Evolutionary conservation across 805 yeast genomes (phyloP).

Genomic region (Starmerella apicola): DNA sequence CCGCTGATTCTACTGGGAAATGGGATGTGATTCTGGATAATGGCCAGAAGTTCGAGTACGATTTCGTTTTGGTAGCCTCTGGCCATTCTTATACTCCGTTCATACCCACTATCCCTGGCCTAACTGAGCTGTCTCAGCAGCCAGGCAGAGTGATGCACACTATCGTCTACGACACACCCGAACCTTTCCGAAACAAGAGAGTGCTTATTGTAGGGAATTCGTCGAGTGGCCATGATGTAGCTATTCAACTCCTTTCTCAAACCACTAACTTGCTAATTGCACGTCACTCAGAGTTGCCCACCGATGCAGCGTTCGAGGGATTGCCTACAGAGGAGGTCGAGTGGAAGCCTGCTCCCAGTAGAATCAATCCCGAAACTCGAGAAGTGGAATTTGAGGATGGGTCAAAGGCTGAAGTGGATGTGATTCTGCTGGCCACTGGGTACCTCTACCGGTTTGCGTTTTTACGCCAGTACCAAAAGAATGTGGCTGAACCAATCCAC

Average conservation of each 20-base stretch:
- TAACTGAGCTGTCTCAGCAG: slow-evolving; percentile 33
- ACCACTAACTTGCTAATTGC: slow-evolving; percentile 38
- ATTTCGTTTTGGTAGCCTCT: slow-evolving; percentile 50
- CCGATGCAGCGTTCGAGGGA: slow-evolving; percentile 28
- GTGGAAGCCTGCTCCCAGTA: slow-evolving; percentile 24
- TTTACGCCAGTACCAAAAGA: slow-evolving; percentile 30
- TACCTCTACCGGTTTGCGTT: slow-evolving; percentile 57
- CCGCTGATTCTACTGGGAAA: too few relatives aligned
- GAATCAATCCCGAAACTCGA: slow-evolving; percentile 30
- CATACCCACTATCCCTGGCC: slow-evolving; percentile 44
- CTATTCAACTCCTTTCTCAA: slow-evolving; percentile 42
- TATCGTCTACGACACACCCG: slow-evolving; percentile 39
- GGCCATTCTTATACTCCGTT: slow-evolving; percentile 56
- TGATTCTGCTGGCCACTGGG: slow-evolving; percentile 61
- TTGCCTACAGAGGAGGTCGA: slow-evolving; percentile 27
- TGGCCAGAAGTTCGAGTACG: slow-evolving; percentile 28
- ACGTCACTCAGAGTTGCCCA: slow-evolving; percentile 33
- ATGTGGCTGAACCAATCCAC: slow-evolving; percentile 2
- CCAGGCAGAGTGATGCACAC: slow-evolving; percentile 38
- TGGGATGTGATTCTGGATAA: slow-evolving; percentile 36
- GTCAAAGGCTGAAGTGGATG: slow-evolving; percentile 36
- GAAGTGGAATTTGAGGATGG: slow-evolving; percentile 41
- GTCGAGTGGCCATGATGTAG: slow-evolving; percentile 65
- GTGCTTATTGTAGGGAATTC: slow-evolving; percentile 64
- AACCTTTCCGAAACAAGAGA: slow-evolving; percentile 33